Percentiles rank a stretch among this genome's conserved stretches.
These are phyloP conservation scores for Schizophyllum amplum DNA, from an alignment of 1,284 basidiomycete species.

Conservation along the genomic window DNA sequence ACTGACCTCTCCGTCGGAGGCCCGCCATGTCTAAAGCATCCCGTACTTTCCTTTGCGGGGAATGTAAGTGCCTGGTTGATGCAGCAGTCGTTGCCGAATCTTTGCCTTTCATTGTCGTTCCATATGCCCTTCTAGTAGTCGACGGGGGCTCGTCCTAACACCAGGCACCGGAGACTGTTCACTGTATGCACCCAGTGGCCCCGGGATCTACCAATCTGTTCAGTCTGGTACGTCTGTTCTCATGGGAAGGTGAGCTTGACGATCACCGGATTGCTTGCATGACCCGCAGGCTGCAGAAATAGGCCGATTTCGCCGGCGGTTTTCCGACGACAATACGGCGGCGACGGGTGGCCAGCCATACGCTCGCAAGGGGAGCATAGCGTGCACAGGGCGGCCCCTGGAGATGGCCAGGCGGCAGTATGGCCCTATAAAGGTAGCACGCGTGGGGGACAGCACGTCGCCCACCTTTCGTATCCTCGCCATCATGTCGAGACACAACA, in stretches of 20 bases:
- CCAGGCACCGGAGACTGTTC: background rate
- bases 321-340: background rate
- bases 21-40: too few species aligned
- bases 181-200: background rate
- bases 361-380: too few species aligned
- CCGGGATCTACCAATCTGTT: background rate
- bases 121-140: background rate
- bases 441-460: background rate
- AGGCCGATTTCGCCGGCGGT: background rate
- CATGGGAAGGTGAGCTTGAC: background rate
- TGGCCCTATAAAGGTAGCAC: background rate
- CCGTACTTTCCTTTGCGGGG: background rate
- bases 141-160: background rate
- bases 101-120: background rate
- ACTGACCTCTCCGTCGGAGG: background rate
- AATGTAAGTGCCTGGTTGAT: background rate
- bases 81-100: background rate
- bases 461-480: background rate
- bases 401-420: background rate
- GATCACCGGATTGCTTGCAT: background rate
- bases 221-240: background rate
- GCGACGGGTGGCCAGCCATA: background rate
- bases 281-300: background rate
- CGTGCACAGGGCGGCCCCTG: too few species aligned
- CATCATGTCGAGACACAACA: too few species aligned